These are phyloP conservation scores for Candida tibetensis DNA, from an alignment of 805 yeast species.

Conservation along the genomic window DNA sequence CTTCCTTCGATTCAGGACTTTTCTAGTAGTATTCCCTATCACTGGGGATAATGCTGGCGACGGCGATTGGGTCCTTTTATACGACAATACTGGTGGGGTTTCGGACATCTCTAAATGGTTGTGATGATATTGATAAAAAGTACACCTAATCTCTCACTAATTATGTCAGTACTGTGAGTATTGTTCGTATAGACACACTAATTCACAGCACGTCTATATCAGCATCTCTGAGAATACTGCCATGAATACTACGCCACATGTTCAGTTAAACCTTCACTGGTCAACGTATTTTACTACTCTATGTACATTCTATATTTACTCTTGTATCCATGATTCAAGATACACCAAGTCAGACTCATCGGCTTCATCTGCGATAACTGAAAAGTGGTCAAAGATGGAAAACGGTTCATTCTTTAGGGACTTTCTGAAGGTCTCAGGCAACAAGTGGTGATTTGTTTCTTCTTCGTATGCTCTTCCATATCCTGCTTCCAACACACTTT, in stretches of 20 bases:
- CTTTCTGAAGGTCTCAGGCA: slow-evolving; percentile 6
- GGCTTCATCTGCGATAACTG: slow-evolving; percentile 35
- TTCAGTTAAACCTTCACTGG: too few relatives aligned
- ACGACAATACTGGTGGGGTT: slow-evolving; percentile 26
- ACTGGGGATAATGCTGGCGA: slow-evolving; percentile 3
- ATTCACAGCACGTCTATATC: too few relatives aligned
- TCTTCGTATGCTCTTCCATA: slow-evolving; percentile 39
- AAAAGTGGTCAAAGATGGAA: slow-evolving; percentile 43
- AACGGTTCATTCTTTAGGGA: slow-evolving; percentile 19
- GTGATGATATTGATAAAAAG: too few relatives aligned
- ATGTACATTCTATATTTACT: slow-evolving; percentile 5
- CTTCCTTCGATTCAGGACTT: slow-evolving; percentile 37
- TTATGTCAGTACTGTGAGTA: too few relatives aligned
- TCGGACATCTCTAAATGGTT: too few relatives aligned
- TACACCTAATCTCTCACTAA: too few relatives aligned
- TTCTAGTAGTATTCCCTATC: slow-evolving; percentile 16
- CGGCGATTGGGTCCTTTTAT: slow-evolving; percentile 20
- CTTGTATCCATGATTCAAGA: slow-evolving; percentile 47
- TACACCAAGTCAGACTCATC: slow-evolving; percentile 41
- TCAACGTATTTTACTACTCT: too few relatives aligned
- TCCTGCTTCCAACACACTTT: slow-evolving; percentile 71
- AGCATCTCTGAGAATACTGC: too few relatives aligned
- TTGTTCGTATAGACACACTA: too few relatives aligned
- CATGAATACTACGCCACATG: too few relatives aligned
- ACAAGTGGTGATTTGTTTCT: slow-evolving; percentile 11